phyloP scores from a whole-genome alignment of 805 yeast genomes.

The Candida namnaoensis region DNA sequence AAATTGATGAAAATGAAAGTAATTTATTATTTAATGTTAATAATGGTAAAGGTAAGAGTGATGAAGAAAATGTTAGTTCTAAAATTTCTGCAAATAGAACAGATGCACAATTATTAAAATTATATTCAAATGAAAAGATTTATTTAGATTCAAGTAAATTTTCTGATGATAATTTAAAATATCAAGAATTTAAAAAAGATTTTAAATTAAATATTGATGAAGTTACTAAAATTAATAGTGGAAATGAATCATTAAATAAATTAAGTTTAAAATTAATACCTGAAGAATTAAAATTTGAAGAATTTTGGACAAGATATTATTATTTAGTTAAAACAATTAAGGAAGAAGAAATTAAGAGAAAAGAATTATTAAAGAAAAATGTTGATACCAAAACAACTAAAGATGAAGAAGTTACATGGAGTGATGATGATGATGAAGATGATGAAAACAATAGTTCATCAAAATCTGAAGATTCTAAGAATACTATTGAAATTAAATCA shows the following conservation, averaged over 20 bases:
- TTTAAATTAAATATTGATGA: slow-evolving; percentile 43
- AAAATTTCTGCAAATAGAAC: slow-evolving; percentile 40
- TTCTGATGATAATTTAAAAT: slow-evolving; percentile 21
- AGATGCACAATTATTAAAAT: slow-evolving; percentile 51
- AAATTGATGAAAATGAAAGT: slow-evolving; percentile 24
- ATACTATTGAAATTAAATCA: slow-evolving; percentile 30
- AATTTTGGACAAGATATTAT: slow-evolving; percentile 74
- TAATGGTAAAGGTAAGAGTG: slow-evolving; percentile 18
- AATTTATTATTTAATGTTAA: slow-evolving; percentile 35
- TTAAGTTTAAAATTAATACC: slow-evolving; percentile 66
- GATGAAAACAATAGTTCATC: slow-evolving; percentile 10
- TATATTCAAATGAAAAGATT: slow-evolving; percentile 35
- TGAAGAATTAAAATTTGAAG: slow-evolving; percentile 40
- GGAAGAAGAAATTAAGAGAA: slow-evolving; percentile 58
- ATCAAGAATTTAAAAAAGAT: slow-evolving; percentile 21
- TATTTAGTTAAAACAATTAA: slow-evolving; percentile 41
- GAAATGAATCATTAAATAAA: slow-evolving; percentile 40
- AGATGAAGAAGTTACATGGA: slow-evolving; percentile 41
- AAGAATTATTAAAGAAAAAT: slow-evolving; percentile 40
- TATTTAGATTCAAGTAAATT: slow-evolving; percentile 28
- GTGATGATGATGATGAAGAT: slow-evolving; percentile 40
- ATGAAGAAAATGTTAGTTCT: slow-evolving; percentile 11
- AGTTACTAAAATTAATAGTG: slow-evolving; percentile 36
- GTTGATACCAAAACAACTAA: slow-evolving; percentile 21
- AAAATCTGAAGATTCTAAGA: slow-evolving; percentile 26